Base-by-base conservation (phyloP, 2,329 filamentous ascomycete species). In the Alternaria atra region DNA sequence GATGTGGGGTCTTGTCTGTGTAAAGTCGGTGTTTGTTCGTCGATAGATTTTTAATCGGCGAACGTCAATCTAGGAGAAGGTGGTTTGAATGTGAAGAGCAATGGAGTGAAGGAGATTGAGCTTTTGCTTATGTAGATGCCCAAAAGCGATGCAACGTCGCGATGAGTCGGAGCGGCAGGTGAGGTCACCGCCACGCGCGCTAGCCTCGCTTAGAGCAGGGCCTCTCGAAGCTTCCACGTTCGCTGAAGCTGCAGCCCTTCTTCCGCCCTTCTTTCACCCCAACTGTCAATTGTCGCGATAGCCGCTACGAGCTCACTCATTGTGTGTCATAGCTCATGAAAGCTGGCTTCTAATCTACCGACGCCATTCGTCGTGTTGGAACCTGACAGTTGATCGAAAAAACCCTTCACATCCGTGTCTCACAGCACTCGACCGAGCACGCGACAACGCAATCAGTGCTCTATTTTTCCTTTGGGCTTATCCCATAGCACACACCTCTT, bases 111-210 rank as follows among this genome's bases (percentile, higher is more conserved):
- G 39, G 43, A 30, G 60, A 51, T 59, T 20, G 50, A 34, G 55
- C 55, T 60, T 55, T 67, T 58, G 59, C 52, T 55, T 63, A 64
- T 64, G 59, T 61, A 55, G 58, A 59, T 25, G 56, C 54, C 56
- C 56, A 53, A 55, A 58, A 50, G 63, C 57, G 55, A 58, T 54
- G 55, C 58, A 50, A 51, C 60, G 55, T 29, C 52, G 47, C 66
- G 54, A 67, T 67, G 66, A 66, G 61, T 68, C 64, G 64, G 64
- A 64, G 55, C 60, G 58, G 54, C 43, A 48, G 43, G 60, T 69
- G 62, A 69, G 62, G 62, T 69, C 66, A 69, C 61, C 63, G 66
- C 66, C 64, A 66, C 66, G 40, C 67, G 55, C 65, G 55, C 65
- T 64, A 66, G 54, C 20, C 65, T 61, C 52, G 60, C 58, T 66